Percentiles rank a stretch among this genome's conserved stretches.
These are phyloP conservation scores for Blastocystis sp. DNA, from an alignment of 352 stramenopile species.

Conservation along the genomic window DNA sequence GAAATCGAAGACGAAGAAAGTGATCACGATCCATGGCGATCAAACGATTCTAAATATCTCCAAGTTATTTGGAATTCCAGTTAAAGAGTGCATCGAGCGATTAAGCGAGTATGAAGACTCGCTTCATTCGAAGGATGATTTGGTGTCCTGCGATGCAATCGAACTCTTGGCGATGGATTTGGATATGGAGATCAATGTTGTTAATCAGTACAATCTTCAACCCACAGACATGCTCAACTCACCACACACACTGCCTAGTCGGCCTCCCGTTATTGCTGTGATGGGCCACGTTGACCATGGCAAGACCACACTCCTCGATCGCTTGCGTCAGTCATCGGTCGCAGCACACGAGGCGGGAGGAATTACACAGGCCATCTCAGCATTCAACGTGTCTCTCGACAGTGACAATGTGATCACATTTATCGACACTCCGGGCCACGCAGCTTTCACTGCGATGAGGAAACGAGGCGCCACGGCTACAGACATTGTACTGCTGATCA, in stretches of 20 bases:
- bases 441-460: slow-evolving; percentile 97
- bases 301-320: slow-evolving; percentile 98
- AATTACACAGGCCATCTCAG: slow-evolving; percentile 97
- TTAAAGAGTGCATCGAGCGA: slow-evolving; percentile 2
- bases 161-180: slow-evolving; percentile 59
- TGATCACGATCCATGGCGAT: slow-evolving; percentile 16
- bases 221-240: neutral
- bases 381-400: slow-evolving; percentile 84
- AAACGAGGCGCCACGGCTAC: slow-evolving; percentile 89
- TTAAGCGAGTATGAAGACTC: neutral
- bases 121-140: slow-evolving; percentile 23
- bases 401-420: slow-evolving; percentile 82
- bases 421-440: slow-evolving; percentile 97
- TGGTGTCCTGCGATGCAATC: slow-evolving; percentile 7
- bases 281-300: slow-evolving; percentile 99
- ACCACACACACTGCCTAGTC: slow-evolving; percentile 66
- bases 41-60: neutral
- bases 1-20: neutral
- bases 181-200: neutral
- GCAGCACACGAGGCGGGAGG: slow-evolving; percentile 86
- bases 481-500: slow-evolving; percentile 91
- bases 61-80: neutral
- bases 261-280: slow-evolving; percentile 92
- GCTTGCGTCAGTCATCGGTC: slow-evolving; percentile 79
- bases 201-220: slow-evolving; percentile 54